Base-by-base conservation (phyloP, 2,329 filamentous ascomycete genomes). In the Pyricularia grisea region DNA sequence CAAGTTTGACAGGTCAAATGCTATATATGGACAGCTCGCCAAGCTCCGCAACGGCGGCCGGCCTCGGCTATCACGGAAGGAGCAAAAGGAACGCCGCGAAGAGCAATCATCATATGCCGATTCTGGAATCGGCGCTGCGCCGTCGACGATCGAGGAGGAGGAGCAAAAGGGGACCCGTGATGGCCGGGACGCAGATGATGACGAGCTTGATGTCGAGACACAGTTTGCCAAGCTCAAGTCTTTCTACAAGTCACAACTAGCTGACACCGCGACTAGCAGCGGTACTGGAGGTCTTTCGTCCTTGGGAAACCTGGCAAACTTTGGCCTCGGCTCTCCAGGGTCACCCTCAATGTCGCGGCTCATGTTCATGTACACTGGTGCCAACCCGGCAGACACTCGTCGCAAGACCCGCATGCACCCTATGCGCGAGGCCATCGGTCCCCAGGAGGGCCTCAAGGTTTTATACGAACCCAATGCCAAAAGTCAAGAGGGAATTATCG, bases 1-100 rank as follows among this genome's bases (percentile, higher is more conserved):
- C 78, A 88, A 92, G 74, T 96, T 99, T 76, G 92, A 94, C 75
- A 94, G 94, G 74, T 89, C 92, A 11, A 95, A 92, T 70, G 92
- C 93, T 71, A 93, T 99, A 71, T 90, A 92, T 72, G 84, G 86
- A 31, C 95, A 99, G 77, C 82, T 97, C 10, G 81, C 89, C 55
- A 91, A 90, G 74, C 79, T 95, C 69, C 88, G 88, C 60, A 88
- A 89, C 72, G 87, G 87, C 42, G 87, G 87, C 6, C 77, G 81
- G 60, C 78, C 81, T 3, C 82, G 83, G 63, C 76, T 86, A 65
- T 84, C 83, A 0, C 76, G 81, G 5, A 84, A 81, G 72, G 85
- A 85, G 50, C 78, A 83, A 70, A 84, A 83, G 72, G 83, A 85
- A 70, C 78, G 81, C n/a, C 81, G 82, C 30, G 84, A 84, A 70